Evolutionary conservation across 2,329 filamentous ascomycete genomes (phyloP).

Genomic region (Raffaelea deltoideospora): DNA sequence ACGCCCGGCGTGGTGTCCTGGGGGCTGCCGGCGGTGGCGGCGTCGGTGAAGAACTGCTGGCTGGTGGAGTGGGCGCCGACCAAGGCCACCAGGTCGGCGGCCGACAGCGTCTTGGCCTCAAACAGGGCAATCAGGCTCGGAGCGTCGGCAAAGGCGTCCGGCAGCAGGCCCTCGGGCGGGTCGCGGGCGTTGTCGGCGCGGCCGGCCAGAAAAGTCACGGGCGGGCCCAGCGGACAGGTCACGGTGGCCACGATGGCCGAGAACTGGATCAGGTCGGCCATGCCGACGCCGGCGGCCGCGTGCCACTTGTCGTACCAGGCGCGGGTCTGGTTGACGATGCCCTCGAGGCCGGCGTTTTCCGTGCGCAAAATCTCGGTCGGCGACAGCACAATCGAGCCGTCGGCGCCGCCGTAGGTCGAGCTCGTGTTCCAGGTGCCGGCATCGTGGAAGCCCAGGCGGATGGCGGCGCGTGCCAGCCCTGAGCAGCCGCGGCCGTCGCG

Average conservation of each 20-base stretch:
- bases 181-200: slow-evolving; percentile 27
- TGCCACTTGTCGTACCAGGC: slow-evolving; percentile 23
- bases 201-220: slow-evolving; percentile 30
- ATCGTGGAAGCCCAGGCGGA: slow-evolving; percentile 31
- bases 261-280: slow-evolving; percentile 38
- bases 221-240: slow-evolving; percentile 33
- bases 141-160: slow-evolving; percentile 22
- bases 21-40: slow-evolving; percentile 18
- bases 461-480: slow-evolving; percentile 23
- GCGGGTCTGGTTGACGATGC: slow-evolving; percentile 21
- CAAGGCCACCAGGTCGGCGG: slow-evolving; percentile 34
- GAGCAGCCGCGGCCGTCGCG: slow-evolving; percentile 19
- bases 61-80: slow-evolving; percentile 37
- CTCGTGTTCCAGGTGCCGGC: slow-evolving; percentile 25
- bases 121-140: slow-evolving; percentile 30
- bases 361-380: slow-evolving; percentile 20
- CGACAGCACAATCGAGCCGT: slow-evolving; percentile 27
- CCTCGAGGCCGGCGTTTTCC: slow-evolving; percentile 29
- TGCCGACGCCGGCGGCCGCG: slow-evolving; percentile 22
- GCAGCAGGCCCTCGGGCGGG: slow-evolving; percentile 27
- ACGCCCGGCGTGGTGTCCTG: slow-evolving; percentile 32
- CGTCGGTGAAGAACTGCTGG: slow-evolving; percentile 29
- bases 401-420: slow-evolving; percentile 22
- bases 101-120: slow-evolving; percentile 31
- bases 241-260: slow-evolving; percentile 29